phyloP scores from a whole-genome alignment of 1,284 basidiomycete species.

The Sanghuangporus sanghuang region DNA sequence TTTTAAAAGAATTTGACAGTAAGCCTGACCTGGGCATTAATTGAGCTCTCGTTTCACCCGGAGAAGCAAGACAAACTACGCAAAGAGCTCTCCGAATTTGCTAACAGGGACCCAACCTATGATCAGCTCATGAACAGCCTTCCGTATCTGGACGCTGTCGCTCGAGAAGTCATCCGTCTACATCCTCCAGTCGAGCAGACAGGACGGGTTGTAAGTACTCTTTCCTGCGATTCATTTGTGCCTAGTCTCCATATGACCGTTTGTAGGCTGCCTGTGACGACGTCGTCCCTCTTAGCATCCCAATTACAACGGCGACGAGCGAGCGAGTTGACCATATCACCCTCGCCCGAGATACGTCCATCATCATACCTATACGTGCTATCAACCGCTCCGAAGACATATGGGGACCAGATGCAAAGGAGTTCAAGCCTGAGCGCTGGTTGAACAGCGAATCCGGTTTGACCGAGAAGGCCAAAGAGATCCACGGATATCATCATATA shows the following conservation, averaged over 20 bases:
- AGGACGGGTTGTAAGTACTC: slow-evolving; percentile 32
- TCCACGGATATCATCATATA: slow-evolving; percentile 15
- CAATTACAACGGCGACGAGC: slow-evolving; percentile 1
- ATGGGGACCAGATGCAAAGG: slow-evolving; percentile 18
- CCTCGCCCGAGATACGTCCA: neutral
- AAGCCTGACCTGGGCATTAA: slow-evolving; percentile 27
- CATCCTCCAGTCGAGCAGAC: slow-evolving; percentile 29
- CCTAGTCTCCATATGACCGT: neutral
- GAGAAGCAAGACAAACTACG: slow-evolving; percentile 26
- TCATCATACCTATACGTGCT: slow-evolving; percentile 14
- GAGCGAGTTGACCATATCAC: neutral
- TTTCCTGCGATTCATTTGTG: no score
- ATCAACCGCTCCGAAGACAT: slow-evolving; percentile 12
- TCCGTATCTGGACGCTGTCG: slow-evolving; percentile 13
- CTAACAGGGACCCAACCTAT: slow-evolving; percentile 23
- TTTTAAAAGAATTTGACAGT: slow-evolving; percentile 18
- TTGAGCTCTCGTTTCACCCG: slow-evolving; percentile 26
- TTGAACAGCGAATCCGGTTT: slow-evolving; percentile 9
- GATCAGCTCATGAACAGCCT: slow-evolving; percentile 25
- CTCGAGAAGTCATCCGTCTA: slow-evolving; percentile 24
- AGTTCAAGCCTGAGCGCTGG: slow-evolving; percentile 18
- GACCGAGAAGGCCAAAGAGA: slow-evolving; percentile 5
- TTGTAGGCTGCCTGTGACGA: slow-evolving; percentile 14
- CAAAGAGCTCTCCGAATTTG: slow-evolving; percentile 22
- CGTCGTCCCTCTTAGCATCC: slow-evolving; percentile 12